Conservation (phyloP, 2,329 filamentous ascomycete species). For the Penicillium oxalicum region DNA sequence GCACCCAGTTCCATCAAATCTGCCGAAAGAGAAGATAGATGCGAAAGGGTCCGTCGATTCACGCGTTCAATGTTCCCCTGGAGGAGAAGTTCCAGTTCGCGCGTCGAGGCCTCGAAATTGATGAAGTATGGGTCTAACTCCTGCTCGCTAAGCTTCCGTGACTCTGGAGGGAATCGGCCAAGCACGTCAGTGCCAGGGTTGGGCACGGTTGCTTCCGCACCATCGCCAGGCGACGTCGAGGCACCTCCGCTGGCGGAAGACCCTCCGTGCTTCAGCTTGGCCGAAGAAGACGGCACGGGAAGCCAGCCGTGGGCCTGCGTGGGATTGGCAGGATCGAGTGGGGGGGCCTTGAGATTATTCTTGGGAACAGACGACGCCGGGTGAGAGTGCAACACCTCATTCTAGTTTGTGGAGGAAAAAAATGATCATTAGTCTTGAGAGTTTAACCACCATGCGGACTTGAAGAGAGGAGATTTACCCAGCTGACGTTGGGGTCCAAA, state of each 20-base stretch:
- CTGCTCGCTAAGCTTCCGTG: constrained; percentile 70
- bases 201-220: constrained; percentile 50
- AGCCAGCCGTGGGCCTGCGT: constrained; percentile 80
- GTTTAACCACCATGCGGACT: neutral
- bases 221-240: constrained; percentile 42
- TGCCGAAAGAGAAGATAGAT: constrained; percentile 73
- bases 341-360: constrained; percentile 90
- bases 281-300: constrained; percentile 75
- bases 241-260: constrained; percentile 28
- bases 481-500: constrained; percentile 95
- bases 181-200: constrained; percentile 60
- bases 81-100: constrained; percentile 80
- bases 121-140: constrained; percentile 96
- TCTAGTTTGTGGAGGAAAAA: constrained; percentile 47
- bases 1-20: constrained; percentile 91
- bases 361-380: constrained; percentile 89
- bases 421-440: neutral
- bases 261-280: constrained; percentile 66
- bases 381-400: constrained; percentile 87
- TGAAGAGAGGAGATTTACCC: constrained; percentile 54
- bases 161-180: constrained; percentile 74
- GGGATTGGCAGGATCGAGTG: constrained; percentile 88
- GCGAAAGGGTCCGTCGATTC: constrained; percentile 80
- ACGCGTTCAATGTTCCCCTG: constrained; percentile 96
- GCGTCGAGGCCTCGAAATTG: constrained; percentile 84